phyloP scores from a whole-genome alignment of 306 rosid genomes.

The Mucuna pruriens region DNA sequence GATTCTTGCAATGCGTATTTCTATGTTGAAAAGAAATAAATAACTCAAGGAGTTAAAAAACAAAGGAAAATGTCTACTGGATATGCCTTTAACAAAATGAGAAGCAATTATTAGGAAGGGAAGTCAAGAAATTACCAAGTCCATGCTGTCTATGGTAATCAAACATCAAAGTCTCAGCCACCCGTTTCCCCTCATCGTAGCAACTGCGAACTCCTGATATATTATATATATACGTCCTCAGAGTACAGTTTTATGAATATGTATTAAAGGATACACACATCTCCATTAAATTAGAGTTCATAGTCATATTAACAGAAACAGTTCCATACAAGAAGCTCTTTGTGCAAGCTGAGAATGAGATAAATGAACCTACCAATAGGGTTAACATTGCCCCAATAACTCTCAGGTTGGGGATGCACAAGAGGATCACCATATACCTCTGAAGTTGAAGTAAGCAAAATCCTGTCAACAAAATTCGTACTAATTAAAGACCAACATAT shows the following conservation, averaged over 20 bases:
- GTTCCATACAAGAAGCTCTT: constrained; percentile 19
- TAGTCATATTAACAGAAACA: not conserved
- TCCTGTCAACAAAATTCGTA: constrained; percentile 56
- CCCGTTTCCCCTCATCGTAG: constrained; percentile 97
- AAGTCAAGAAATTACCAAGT: constrained; percentile 54
- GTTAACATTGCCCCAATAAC: constrained; percentile 97
- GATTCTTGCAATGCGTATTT: constrained; percentile 92
- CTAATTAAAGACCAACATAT: constrained; percentile 33
- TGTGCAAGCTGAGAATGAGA: constrained; percentile 12
- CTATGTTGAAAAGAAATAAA: constrained; percentile 44
- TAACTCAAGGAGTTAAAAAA: not conserved
- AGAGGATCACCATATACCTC: constrained; percentile 99
- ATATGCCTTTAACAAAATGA: not conserved
- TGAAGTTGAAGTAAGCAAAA: constrained; percentile 94
- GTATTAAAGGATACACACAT: not conserved
- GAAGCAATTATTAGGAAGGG: constrained; percentile 16
- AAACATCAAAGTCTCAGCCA: constrained; percentile 96
- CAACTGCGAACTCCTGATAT: constrained; percentile 87
- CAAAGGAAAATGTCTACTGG: not conserved
- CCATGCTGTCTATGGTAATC: constrained; percentile 97
- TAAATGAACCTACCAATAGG: constrained; percentile 74
- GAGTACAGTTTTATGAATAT: constrained; percentile 7
- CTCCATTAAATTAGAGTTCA: not conserved
- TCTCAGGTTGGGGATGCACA: constrained; percentile 88
- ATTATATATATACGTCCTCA: constrained; percentile 16